Base-by-base conservation (phyloP, 352 stramenopile species). In the Globisporangium yorkense region DNA sequence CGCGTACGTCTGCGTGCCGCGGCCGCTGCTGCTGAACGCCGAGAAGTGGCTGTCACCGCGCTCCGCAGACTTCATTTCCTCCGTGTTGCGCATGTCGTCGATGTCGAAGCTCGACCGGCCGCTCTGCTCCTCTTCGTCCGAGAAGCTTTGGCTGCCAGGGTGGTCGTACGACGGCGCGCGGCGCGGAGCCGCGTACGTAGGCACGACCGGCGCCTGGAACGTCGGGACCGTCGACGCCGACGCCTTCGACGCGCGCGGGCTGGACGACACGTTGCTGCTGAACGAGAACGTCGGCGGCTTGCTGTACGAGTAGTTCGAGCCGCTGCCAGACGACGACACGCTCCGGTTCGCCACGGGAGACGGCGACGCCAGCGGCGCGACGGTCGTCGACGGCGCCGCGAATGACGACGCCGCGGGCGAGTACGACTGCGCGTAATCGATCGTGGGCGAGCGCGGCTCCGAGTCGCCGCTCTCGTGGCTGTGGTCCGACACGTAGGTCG, bases 71-170 rank as follows among this genome's bases (percentile, higher is more conserved):
- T 75, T 71, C 56, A 74, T 74, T 56, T 75, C 62, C 37, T 80
- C 73, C 1, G 77, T 80, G 63, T 83, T 72, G 27, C 81, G 81
- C 71, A 89, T 84, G 65, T 91, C 78, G 46, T 91, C 81, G 50
- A 94, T 82, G 61, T 94, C 82, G 63, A 92, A 94, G 64, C 84
- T 94, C 9, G 80, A 85, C 46, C 84, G 84, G 10, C 74, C 67
- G 15, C 68, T 59, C 1, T 78, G 64, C 35, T 80, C 67, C 29
- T 77, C 61, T 6, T 78, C 57, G 29, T 54, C 67, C 24, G 68
- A 65, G 27, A 60, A 56, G 18, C 56, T 61, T 20, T 61, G 53
- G 40, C 52, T 61, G 39, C 52, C 61, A 29, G 67, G 62, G 37
- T 68, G 74, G n/a, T 69, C 65, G 39, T 65, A 65, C 50, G 63